Base-by-base conservation (phyloP, 108 stramenopile genomes). In the Cylindrotheca closterium region DNA sequence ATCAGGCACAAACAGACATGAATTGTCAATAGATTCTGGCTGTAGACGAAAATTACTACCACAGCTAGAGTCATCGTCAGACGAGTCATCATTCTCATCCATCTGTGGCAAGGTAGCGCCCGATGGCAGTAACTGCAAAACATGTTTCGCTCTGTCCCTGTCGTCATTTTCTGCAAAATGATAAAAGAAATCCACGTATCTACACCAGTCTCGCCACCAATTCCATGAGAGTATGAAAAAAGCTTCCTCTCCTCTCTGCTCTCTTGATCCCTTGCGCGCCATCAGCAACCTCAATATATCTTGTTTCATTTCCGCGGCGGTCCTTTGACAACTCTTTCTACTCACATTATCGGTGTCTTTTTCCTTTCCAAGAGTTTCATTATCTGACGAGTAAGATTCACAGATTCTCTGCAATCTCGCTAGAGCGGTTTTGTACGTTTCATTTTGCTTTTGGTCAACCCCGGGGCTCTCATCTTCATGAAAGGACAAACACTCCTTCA, bases 121-220 rank as follows among this genome's bases (percentile, higher is more conserved):
- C 21, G 46, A 28, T 42, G 60, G 75, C 48, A 62, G 53, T 27
- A 56, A 50, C 34, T 4, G 60, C 70, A 56, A 74, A 21, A 54
- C 60, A 47, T 10, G 37, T 64, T 34, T 67, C 8, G 26, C 27
- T 17, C 68, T 47, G 17, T 45, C 28, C 12, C 3, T 49, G 22
- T 31, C 23, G 4, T 33, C 27, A 24, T 30, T 33, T 54, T 52
- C 21, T 0, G 1, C n/a, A 33, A 24, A n/a, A n/a, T n/a, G n/a
- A 52, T 68, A 65, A 58, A 84, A 82, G 21, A 89, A 84, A 60
- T 74, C 57, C 18, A 85, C 86, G 48, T 89, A 47, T 23, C 51
- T 54, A 63, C 91, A 92, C 87, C 87, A 92, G 4, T 51, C 23
- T 25, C 63, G 65, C 87, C 87, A 92, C 91, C 91, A 92, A 3